A percentile compares a stretch with the other conserved stretches of the same genome.
These are phyloP conservation scores for Stemphylium beticola DNA, from an alignment of 2,329 filamentous ascomycete species.

Conservation along the genomic window DNA sequence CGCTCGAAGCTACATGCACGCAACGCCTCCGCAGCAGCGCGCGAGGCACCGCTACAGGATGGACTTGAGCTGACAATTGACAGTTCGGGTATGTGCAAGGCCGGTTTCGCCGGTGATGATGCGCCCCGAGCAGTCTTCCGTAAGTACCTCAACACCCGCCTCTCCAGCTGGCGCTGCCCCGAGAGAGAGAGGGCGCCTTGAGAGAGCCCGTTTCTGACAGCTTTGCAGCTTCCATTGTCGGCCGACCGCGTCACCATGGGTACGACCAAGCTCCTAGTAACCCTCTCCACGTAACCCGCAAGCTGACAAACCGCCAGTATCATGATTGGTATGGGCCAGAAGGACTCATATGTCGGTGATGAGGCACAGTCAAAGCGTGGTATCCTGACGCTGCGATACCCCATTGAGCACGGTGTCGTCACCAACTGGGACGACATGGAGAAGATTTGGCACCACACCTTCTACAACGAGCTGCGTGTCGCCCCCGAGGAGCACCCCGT, in stretches of 20 bases:
- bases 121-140: constrained; percentile 99
- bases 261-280: constrained; percentile 61
- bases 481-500: constrained; percentile 99
- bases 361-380: constrained; percentile 99
- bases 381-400: constrained; percentile 99
- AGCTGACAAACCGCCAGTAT: constrained; percentile 71
- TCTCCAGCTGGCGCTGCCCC: constrained; percentile 14
- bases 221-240: constrained; percentile 90
- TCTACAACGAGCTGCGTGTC: constrained; percentile 99
- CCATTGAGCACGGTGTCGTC: constrained; percentile 99
- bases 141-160: constrained; percentile 66
- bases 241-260: constrained; percentile 99
- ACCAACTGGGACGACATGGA: constrained; percentile 99
- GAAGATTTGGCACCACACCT: constrained; percentile 99
- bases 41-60: constrained; percentile 25
- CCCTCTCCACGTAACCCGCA: constrained; percentile 21
- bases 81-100: constrained; percentile 99
- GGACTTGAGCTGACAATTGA: constrained; percentile 47
- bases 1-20: constrained; percentile 27
- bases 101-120: constrained; percentile 99
- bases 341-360: constrained; percentile 99
- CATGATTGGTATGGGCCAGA: constrained; percentile 99
- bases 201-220: constrained; percentile 36
- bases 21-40: constrained; percentile 29
- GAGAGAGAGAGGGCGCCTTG: constrained; percentile 15